Evolutionary conservation across 2,329 filamentous ascomycete species (phyloP), one percentile per base, ranked within the genome.

Genomic region (Pseudopithomyces chartarum): DNA sequence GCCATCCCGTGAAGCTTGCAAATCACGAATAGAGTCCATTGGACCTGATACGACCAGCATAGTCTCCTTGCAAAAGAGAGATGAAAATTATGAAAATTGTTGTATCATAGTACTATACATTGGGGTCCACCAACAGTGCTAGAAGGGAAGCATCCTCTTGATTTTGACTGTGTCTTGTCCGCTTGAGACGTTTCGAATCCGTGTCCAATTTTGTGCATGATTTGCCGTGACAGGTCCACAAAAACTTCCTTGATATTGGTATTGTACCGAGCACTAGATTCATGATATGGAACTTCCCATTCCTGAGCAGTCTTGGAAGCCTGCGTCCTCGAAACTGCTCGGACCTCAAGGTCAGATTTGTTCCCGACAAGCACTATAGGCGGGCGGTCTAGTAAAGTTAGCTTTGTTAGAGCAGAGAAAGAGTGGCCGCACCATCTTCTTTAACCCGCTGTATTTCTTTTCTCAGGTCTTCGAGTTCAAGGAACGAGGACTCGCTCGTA

Each of bases 201-300:
- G 13, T 7, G 7, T 33, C 13, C 13, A 33, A 33, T 33, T 67
- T 87, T 90, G 59, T 87, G 84, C 55, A 95, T 86, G 78, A 95
- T 91, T 75, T 95, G 91, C 57, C 90, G 84, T 71, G 90, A 94
- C 54, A 95, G 83, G 74, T 95, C 90, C 63, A 90, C 79, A 76
- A 96, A 97, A 44, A 93, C 90, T 73, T 96, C 92, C 65, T 96
- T 91, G 15, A 97, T 92, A 66, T 97, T 97, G 61, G 90, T 90
- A 69, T 89, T 83, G 66, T 90, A 87, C 61, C 92, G 84, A 48
- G 92, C 92, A 60, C 90, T 94, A 32, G 92, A 89, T 79, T 97
- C 92, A 71, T 96, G 97, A 75, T 96, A 97, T 0, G 92, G 92
- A 36, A 90, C 90, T 66, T 89, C 89, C 92, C 92, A 97, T 69